phyloP scores from a whole-genome alignment of 2,329 filamentous ascomycete species.

The Cordyceps farinosa region DNA sequence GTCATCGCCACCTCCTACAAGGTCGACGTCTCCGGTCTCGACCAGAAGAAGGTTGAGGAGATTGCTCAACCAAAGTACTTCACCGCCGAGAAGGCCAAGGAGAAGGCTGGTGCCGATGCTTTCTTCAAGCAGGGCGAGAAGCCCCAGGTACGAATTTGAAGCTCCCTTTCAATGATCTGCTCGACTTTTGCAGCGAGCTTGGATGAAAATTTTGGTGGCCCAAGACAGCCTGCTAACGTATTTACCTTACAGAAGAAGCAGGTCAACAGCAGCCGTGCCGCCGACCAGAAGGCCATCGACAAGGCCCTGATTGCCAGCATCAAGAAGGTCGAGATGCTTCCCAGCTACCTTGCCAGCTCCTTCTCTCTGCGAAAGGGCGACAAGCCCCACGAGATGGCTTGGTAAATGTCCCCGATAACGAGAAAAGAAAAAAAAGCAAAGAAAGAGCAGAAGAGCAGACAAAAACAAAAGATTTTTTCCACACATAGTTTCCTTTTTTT shows the following conservation, averaged over 20 bases:
- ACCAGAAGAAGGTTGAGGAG: constrained; percentile 85
- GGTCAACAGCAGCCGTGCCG: constrained; percentile 83
- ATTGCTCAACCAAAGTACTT: constrained; percentile 82
- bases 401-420: constrained; percentile 58
- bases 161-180: background rate
- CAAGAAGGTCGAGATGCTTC: constrained; percentile 96
- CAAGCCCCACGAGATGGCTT: constrained; percentile 99
- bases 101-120: constrained; percentile 95
- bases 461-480: constrained; percentile 12
- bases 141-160: constrained; percentile 68
- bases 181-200: background rate
- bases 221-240: constrained; percentile 33
- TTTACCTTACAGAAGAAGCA: constrained; percentile 79
- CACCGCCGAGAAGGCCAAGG: constrained; percentile 87
- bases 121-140: constrained; percentile 99
- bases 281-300: constrained; percentile 98
- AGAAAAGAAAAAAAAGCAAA: constrained; percentile 26
- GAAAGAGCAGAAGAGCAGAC: constrained; percentile 25
- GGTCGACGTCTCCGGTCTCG: constrained; percentile 80
- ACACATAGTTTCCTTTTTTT: constrained; percentile 16
- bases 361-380: constrained; percentile 99
- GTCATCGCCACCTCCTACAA: constrained; percentile 87
- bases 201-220: background rate
- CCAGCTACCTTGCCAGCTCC: constrained; percentile 88
- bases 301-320: constrained; percentile 92